Base-by-base conservation (phyloP, 768 basidiomycete species). In the Lanmaoa pseudosensibilis region DNA sequence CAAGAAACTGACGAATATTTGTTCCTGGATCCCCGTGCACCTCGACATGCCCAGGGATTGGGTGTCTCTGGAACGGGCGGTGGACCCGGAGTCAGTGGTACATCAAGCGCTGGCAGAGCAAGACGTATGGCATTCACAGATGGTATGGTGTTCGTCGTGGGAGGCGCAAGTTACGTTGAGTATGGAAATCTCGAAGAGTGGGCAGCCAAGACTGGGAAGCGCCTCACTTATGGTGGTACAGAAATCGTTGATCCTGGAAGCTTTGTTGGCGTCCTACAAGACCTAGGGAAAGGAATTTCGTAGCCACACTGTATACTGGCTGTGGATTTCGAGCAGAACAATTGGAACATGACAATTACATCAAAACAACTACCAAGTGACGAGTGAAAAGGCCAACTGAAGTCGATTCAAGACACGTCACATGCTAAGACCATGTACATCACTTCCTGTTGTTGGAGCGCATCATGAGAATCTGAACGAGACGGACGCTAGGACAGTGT, bases 1-100 rank as follows among this genome's bases (percentile, higher is more conserved):
- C 89, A 92, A 66, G 94, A 97, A 71, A 98, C 96, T 2, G 96
- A 99, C 68, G 96, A 99, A 32, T 99, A 88, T 73, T 71, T 99
- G 43, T 89, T 91, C 77, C 85, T 99, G 52, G 96, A 99, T 70
- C 96, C 96, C 10, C 87, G 90, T 21, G 87, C 88, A 15, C 85
- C 88, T 11, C 83, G 88, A 47, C 77, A 83, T 59, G 67, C 57
- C 47, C 75, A 72, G 52, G 78, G 84, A 34, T 66, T 80, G 49
- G 82, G 83, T 52, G 68, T 69, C 36, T 66, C 76, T 18, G 86
- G 83, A 18, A 57, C 60, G n/a, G 65, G 77, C 18, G 74, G 80
- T n/a, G 74, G 77, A 60, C 76, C 70, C 59, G 80, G 62, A 72
- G 73, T 65, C 68, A 79, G 60, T 11, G 59, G 70, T 44, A 60